Evolutionary conservation across 345 rosid species (phyloP), one percentile per base, ranked within the genome.

Genomic region (Citrus unshiu): DNA sequence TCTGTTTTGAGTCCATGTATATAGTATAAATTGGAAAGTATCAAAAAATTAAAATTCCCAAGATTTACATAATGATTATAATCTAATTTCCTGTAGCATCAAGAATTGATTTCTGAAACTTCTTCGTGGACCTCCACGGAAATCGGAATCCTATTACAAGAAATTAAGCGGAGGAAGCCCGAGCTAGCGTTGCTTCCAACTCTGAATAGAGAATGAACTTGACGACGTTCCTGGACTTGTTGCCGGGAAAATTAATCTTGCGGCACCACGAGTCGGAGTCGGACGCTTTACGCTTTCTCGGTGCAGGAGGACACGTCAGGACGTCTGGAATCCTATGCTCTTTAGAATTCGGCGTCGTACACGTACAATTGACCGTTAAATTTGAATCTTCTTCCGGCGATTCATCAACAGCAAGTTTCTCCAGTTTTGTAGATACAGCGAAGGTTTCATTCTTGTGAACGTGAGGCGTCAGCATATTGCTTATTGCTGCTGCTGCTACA

Each of bases 301-400:
- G 89, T 0, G 89, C 84, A 0, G 89, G 87, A 9, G 89, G 87
- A 70, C 87, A 86, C 5, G 73, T 57, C 29, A 18, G 9, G 39
- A 46, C 51, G 24, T 64, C 72, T 1, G 85, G 82, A 61, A 84
- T 84, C 75, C 46, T 67, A 54, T 75, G 37, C 75, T 82, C 77
- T 68, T 72, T 65, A 7, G 70, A 74, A 5, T 62, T 82, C 1
- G 89, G 89, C 1, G 87, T 86, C 30, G 12, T 43, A 75, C 86
- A 86, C 4, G 12, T 2, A 9, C 46, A 40, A 2, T 40, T 40
- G 46, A 2, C 46, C 8, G 10, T 63, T 14, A 18, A 63, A 63
- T 21, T 22, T 18, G 18, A 7, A 16, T 18, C 68, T 10, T 35
- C 75, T 12, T 56, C 64, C 46, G 14, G 29, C 25, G 58, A 32